Conservation (phyloP, 2,329 filamentous ascomycete genomes). For the Penicillium sp. region DNA sequence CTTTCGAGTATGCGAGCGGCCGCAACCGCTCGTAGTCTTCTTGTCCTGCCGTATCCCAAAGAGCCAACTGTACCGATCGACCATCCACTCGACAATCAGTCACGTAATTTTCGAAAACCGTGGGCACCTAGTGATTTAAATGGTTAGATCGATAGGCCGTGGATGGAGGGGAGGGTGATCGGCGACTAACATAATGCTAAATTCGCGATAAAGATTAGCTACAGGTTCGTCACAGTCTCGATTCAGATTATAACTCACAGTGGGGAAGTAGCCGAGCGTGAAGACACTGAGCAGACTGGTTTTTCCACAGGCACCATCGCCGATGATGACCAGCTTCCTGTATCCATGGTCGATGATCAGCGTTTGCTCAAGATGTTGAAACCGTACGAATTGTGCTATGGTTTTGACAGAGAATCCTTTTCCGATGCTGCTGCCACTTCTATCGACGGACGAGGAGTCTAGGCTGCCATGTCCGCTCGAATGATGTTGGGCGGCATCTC, state of each 20-base stretch:
- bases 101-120: slow-evolving; percentile 99
- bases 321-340: slow-evolving; percentile 96
- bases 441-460: slow-evolving; percentile 3
- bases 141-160: slow-evolving; percentile 8
- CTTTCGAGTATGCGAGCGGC: slow-evolving; percentile 93
- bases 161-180: background rate
- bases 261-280: slow-evolving; percentile 96
- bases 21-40: slow-evolving; percentile 97
- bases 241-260: slow-evolving; percentile 63
- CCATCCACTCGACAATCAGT: slow-evolving; percentile 98
- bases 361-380: slow-evolving; percentile 6
- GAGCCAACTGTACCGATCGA: slow-evolving; percentile 94
- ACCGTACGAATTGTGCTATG: background rate
- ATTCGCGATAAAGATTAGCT: slow-evolving; percentile 19
- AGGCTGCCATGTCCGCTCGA: slow-evolving; percentile 5
- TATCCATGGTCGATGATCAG: slow-evolving; percentile 24
- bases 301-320: slow-evolving; percentile 97
- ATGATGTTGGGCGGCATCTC: slow-evolving; percentile 7
- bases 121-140: slow-evolving; percentile 69
- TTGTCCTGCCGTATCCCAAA: slow-evolving; percentile 99
- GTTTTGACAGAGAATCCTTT: background rate
- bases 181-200: slow-evolving; percentile 51
- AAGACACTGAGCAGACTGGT: slow-evolving; percentile 97
- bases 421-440: background rate
- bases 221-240: slow-evolving; percentile 19